Evolutionary conservation across 208 protist genomes (phyloP).

Genomic region (Crithidia fasciculata): DNA sequence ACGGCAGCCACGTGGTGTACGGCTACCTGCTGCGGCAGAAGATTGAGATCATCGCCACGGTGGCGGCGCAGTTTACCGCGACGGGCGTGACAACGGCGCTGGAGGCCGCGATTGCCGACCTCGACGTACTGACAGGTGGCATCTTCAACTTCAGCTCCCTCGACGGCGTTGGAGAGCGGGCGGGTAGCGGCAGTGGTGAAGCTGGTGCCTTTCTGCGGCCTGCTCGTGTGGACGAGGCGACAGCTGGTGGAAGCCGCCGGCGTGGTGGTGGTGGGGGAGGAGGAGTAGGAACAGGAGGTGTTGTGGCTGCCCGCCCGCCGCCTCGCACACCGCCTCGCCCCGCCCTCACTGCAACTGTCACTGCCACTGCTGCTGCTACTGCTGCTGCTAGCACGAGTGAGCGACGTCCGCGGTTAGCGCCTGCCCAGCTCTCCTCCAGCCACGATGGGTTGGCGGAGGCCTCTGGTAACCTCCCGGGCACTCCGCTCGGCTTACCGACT

Average conservation of each 20-base stretch:
- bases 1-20: slow-evolving; percentile 37
- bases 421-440: background rate
- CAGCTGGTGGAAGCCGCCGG: too few relatives aligned
- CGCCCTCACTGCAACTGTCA: too few relatives aligned
- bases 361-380: too few relatives aligned
- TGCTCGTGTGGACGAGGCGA: too few relatives aligned
- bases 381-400: too few relatives aligned
- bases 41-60: slow-evolving; percentile 38
- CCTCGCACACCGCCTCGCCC: too few relatives aligned
- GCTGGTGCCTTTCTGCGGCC: too few relatives aligned
- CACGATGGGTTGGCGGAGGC: background rate
- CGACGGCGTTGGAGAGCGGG: background rate
- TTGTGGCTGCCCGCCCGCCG: too few relatives aligned
- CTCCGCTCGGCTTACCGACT: background rate
- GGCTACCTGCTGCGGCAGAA: slow-evolving; percentile 41
- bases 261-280: too few relatives aligned
- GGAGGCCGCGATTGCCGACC: slow-evolving; percentile 37
- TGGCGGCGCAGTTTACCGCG: slow-evolving; percentile 39
- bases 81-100: slow-evolving; percentile 37
- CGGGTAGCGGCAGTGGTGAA: too few relatives aligned
- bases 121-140: slow-evolving; percentile 45
- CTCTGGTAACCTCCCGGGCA: background rate
- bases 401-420: too few relatives aligned
- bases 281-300: too few relatives aligned
- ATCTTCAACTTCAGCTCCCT: slow-evolving; percentile 26